phyloP scores from a whole-genome alignment of 768 basidiomycete species.

The Sutorius australiensis region DNA sequence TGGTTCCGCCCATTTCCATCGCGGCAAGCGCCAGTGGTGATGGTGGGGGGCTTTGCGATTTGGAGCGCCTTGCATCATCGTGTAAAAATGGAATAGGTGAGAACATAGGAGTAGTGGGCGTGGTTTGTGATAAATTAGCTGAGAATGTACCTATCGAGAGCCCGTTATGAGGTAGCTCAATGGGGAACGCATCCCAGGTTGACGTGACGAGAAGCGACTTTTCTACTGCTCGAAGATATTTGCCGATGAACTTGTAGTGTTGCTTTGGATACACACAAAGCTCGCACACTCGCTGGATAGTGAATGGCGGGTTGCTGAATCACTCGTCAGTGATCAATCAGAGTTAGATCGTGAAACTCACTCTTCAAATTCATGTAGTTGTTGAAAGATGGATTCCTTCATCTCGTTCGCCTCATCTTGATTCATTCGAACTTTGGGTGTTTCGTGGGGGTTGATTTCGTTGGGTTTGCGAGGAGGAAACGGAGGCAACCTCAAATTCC shows the following conservation, averaged over 20 bases:
- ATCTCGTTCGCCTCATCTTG: slow-evolving; percentile 55
- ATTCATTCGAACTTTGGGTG: slow-evolving; percentile 58
- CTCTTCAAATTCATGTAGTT: slow-evolving; percentile 75
- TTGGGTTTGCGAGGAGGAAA: slow-evolving; percentile 59
- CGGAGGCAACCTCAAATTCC: slow-evolving; percentile 68
- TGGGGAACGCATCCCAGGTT: slow-evolving; percentile 67
- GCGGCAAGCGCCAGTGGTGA: slow-evolving; percentile 59
- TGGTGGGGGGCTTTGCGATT: slow-evolving; percentile 75
- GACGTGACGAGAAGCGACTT: slow-evolving; percentile 83
- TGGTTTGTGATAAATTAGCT: slow-evolving; percentile 47
- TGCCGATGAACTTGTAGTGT: slow-evolving; percentile 76
- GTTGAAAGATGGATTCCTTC: slow-evolving; percentile 53
- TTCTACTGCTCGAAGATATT: slow-evolving; percentile 85
- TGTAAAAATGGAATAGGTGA: slow-evolving; percentile 87
- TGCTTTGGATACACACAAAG: slow-evolving; percentile 64
- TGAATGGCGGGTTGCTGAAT: slow-evolving; percentile 68
- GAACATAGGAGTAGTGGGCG: slow-evolving; percentile 77
- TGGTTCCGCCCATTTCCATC: slow-evolving; percentile 30
- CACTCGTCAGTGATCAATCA: slow-evolving; percentile 4
- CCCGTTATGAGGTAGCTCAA: slow-evolving; percentile 33
- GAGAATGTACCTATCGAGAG: slow-evolving; percentile 32
- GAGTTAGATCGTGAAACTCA: slow-evolving; percentile 33
- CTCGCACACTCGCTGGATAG: slow-evolving; percentile 86
- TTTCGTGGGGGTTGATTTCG: slow-evolving; percentile 48
- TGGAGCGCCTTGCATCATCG: slow-evolving; percentile 74